Conservation (phyloP, 768 basidiomycete species). For the Mycena floridula region DNA sequence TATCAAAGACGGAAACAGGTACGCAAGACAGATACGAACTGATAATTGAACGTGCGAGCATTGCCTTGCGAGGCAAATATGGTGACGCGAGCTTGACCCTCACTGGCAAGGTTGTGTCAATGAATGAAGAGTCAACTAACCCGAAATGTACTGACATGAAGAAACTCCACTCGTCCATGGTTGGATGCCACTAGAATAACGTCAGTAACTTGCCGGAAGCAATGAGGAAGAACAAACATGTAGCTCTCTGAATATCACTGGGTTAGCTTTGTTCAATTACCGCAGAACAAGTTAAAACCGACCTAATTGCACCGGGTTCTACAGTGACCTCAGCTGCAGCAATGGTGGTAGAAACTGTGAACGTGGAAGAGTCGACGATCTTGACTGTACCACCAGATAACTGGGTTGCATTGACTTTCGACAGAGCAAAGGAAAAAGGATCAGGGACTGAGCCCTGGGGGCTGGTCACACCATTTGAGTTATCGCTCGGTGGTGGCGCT, state of each 20-base stretch:
- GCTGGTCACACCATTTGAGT: slow-evolving; percentile 23
- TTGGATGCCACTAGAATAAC: slow-evolving; percentile 59
- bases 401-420: slow-evolving; percentile 36
- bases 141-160: slow-evolving; percentile 36
- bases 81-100: slow-evolving; percentile 49
- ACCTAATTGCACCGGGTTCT: slow-evolving; percentile 51
- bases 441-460: slow-evolving; percentile 40
- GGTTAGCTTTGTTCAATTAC: not conserved
- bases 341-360: slow-evolving; percentile 44
- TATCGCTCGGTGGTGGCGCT: slow-evolving; percentile 32
- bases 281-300: slow-evolving; percentile 3
- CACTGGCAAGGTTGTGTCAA: slow-evolving; percentile 22
- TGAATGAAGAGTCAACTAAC: not conserved
- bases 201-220: not conserved
- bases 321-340: slow-evolving; percentile 55
- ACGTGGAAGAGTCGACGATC: slow-evolving; percentile 45
- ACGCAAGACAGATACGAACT: not conserved
- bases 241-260: slow-evolving; percentile 34
- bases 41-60: slow-evolving; percentile 53
- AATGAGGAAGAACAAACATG: slow-evolving; percentile 32
- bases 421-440: slow-evolving; percentile 47
- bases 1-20: not conserved
- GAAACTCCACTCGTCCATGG: slow-evolving; percentile 42
- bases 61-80: slow-evolving; percentile 50
- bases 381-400: slow-evolving; percentile 44